A percentile compares a stretch with the other conserved stretches of the same genome.
These are phyloP conservation scores for Furcasterigmium sp. DNA, from an alignment of 2,329 filamentous ascomycete species.

Conservation along the genomic window DNA sequence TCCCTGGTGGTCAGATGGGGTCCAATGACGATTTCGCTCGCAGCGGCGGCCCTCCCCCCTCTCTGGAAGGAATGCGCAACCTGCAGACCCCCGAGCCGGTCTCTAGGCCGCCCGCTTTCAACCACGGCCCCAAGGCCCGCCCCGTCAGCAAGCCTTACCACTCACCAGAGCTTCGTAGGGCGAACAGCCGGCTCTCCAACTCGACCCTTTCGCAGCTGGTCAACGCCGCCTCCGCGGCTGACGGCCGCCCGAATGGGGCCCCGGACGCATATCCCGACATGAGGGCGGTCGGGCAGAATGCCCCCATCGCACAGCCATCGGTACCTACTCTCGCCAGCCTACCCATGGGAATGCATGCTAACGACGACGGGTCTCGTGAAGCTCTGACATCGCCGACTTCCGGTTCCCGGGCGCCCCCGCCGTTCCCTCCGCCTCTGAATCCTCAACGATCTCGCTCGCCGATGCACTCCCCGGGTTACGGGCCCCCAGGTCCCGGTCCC, in stretches of 20 bases:
- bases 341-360: conserved; percentile 47
- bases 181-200: conserved; percentile 78
- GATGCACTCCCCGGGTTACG: conserved; percentile 28
- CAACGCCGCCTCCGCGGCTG: conserved; percentile 55
- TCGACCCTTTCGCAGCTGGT: conserved; percentile 77
- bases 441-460: conserved; percentile 40
- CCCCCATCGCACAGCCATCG: conserved; percentile 22
- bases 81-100: conserved; percentile 71
- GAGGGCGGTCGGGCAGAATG: conserved; percentile 24
- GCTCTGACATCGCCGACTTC: conserved; percentile 35
- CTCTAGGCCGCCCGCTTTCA: conserved; percentile 70
- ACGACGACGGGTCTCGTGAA: conserved; percentile 49
- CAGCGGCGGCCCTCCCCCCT: conserved; percentile 36
- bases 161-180: conserved; percentile 71
- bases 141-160: conserved; percentile 67
- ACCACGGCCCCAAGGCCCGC: conserved; percentile 65
- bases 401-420: conserved; percentile 30
- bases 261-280: conserved; percentile 16
- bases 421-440: conserved; percentile 32
- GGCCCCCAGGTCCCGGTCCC: conserved; percentile 22
- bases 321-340: conserved; percentile 47
- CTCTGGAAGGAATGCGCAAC: conserved; percentile 48
- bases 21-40: conserved; percentile 50
- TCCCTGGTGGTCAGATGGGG: conserved; percentile 29
- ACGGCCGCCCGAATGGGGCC: conserved; percentile 23